phyloP scores from a whole-genome alignment of 225 moss, liverwort and hornwort genomes.

The Rhytidiadelphus loreus region DNA sequence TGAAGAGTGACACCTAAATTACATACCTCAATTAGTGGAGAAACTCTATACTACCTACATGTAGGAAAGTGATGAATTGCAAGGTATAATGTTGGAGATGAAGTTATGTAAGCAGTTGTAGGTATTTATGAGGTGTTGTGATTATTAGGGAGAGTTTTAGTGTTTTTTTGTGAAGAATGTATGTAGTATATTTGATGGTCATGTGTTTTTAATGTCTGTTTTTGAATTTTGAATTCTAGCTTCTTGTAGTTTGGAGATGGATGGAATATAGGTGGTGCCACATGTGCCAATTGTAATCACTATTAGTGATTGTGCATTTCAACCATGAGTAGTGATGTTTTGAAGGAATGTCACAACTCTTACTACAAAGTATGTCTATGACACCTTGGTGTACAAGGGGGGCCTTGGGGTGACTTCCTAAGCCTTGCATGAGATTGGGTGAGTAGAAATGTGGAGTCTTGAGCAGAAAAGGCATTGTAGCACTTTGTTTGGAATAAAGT shows the following conservation, averaged over 20 bases:
- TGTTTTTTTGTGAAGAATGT: background rate
- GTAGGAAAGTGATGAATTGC: too few relatives aligned
- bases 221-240: background rate
- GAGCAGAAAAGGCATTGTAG: too few relatives aligned
- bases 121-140: background rate
- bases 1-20: too few relatives aligned
- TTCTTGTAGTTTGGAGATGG: background rate
- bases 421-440: background rate
- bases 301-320: background rate
- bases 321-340: background rate
- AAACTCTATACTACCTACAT: too few relatives aligned
- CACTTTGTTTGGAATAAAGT: accelerated
- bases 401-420: background rate
- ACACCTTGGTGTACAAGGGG: background rate
- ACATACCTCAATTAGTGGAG: accelerated
- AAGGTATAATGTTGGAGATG: too few relatives aligned
- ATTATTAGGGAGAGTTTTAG: background rate
- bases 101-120: background rate
- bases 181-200: background rate
- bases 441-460: background rate
- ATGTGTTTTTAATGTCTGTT: too few relatives aligned
- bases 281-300: background rate
- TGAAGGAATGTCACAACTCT: background rate
- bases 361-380: accelerated
- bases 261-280: background rate